Evolutionary conservation across 768 basidiomycete species (phyloP), one percentile per base, ranked within the genome.

Genomic region (Rossbeevera mucosa): DNA sequence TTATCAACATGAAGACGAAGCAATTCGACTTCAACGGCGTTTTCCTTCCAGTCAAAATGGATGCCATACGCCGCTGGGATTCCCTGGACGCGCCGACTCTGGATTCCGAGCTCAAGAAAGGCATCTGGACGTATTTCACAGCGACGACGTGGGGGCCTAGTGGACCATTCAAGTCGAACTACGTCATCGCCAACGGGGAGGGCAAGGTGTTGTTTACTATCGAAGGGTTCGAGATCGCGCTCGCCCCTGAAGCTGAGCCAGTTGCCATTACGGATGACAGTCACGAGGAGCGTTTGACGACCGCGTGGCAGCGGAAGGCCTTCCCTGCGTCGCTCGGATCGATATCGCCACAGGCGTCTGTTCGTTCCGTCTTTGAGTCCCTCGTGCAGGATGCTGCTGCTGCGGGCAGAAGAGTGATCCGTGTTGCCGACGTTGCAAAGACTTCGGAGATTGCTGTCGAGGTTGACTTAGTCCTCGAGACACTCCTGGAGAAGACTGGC

Each of bases 191-290:
- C 25, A 67, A 65, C 43, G 56, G 59, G 43, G 60, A 66, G 38
- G 68, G 70, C 1, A 62, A 56, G 9, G 56, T 70, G 1, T 56
- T 71, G 26, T 60, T 71, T 41, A 71, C 70, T 2, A 67, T 71
- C 29, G 66, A 67, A 28, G 66, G 64, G 3, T 69, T 71, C 51
- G 68, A 71, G 49, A 67, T 69, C 41, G 64, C 66, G 0, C 63
- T 52, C 28, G 70, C 71, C 5, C 65, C 66, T 8, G 67, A 58
- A 24, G 57, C 66, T 0, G 61, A 66, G 26, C 64, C 66, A 0
- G 50, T 67, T 41, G 5, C 54, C 5, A 63, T 67, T 38, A 59
- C 52, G 4, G 67, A 68, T 26, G 55, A 41, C 44, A 63, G 59
- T 36, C 55, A 59, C 16, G 68, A 64, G 9, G 61, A 68, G 25